Conservation (phyloP, 1,284 basidiomycete species). For the Prillingera fragicola region DNA sequence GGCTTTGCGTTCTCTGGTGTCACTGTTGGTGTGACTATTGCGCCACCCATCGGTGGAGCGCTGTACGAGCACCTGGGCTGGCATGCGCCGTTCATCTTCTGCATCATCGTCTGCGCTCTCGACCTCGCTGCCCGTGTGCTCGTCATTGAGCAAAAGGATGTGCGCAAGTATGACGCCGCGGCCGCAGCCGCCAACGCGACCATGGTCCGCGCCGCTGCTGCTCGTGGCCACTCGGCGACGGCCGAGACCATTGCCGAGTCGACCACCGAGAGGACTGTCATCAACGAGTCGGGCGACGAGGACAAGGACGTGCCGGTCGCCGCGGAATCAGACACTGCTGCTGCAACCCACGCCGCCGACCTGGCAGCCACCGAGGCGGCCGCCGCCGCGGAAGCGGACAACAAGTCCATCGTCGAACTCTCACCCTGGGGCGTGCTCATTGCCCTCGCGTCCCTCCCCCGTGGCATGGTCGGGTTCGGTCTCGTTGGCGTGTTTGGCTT, state of each 20-base stretch:
- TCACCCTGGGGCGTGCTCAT: constrained; percentile 49
- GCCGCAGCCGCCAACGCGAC: too few species aligned
- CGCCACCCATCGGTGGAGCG: constrained; percentile 63
- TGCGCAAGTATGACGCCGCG: too few species aligned
- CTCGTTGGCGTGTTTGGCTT: constrained; percentile 59
- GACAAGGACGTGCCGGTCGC: not conserved
- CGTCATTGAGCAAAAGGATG: constrained; percentile 50
- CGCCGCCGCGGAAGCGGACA: not conserved
- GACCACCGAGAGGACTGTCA: too few species aligned
- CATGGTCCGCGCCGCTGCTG: too few species aligned
- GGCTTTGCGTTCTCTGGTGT: constrained; percentile 67
- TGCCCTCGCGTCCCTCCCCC: constrained; percentile 53
- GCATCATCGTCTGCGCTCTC: constrained; percentile 56
- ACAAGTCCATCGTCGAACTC: constrained; percentile 26
- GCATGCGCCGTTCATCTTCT: constrained; percentile 67
- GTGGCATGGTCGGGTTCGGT: constrained; percentile 56
- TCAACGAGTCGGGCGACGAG: not conserved
- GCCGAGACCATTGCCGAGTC: too few species aligned
- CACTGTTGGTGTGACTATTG: constrained; percentile 53
- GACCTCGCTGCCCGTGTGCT: constrained; percentile 57
- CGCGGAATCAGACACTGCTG: not conserved
- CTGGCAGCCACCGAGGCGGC: not conserved
- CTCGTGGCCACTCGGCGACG: too few species aligned
- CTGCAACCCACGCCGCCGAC: not conserved
- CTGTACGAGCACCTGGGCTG: constrained; percentile 65